Conservation (phyloP, 805 yeast genomes). For the Candida peoriensis region DNA sequence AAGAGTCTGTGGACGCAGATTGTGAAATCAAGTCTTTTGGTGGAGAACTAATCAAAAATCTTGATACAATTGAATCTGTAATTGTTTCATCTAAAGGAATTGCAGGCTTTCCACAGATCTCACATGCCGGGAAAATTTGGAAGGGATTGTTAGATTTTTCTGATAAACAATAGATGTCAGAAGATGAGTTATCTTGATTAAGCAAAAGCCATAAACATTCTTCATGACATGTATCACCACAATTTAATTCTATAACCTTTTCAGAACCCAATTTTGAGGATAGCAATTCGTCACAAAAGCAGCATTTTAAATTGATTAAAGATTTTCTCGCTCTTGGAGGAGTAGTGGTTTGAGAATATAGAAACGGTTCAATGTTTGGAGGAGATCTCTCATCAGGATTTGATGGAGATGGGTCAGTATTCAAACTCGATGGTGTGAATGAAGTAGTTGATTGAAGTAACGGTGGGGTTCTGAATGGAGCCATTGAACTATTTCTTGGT, state of each 20-base stretch:
- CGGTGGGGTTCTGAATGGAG: too few relatives aligned
- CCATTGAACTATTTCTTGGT: slow-evolving; percentile 10
- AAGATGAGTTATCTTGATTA: slow-evolving; percentile 1
- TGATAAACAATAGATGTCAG: too few relatives aligned
- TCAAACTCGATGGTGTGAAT: too few relatives aligned
- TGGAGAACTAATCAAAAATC: slow-evolving; percentile 13
- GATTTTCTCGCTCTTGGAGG: slow-evolving; percentile 15
- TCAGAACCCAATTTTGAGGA: slow-evolving; percentile 33
- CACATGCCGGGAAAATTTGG: slow-evolving; percentile 22
- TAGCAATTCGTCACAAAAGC: slow-evolving; percentile 39
- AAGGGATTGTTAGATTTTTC: slow-evolving; percentile 4
- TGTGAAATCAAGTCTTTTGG: background rate
- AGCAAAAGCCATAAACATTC: slow-evolving; percentile 34
- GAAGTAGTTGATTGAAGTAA: too few relatives aligned
- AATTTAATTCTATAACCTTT: slow-evolving; percentile 31
- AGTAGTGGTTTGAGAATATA: slow-evolving; percentile 11
- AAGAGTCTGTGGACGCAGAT: slow-evolving; percentile 4
- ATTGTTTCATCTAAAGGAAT: slow-evolving; percentile 20
- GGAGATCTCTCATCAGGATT: slow-evolving; percentile 3
- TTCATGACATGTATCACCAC: slow-evolving; percentile 43
- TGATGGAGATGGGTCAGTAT: background rate
- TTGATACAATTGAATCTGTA: slow-evolving; percentile 16
- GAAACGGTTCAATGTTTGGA: slow-evolving; percentile 18
- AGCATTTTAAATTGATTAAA: slow-evolving; percentile 27
- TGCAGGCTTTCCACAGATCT: slow-evolving; percentile 14